Conservation (phyloP, 2,329 filamentous ascomycete genomes). For the Colletotrichum kahawae region DNA sequence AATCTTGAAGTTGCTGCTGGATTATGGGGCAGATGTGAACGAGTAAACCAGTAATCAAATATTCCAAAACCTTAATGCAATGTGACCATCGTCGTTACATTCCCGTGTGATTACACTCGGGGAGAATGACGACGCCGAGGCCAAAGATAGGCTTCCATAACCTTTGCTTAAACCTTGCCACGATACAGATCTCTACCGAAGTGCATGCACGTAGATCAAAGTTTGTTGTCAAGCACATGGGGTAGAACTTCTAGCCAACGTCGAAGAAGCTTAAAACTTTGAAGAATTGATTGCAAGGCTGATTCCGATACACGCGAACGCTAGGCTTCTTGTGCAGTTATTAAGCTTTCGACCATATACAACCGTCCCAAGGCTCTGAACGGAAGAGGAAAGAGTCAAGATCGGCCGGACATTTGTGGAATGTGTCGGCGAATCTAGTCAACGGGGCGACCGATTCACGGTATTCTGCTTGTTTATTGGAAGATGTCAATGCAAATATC, state of each 20-base stretch:
- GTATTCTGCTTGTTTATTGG: not conserved
- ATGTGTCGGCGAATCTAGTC: not conserved
- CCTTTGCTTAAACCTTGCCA: not conserved
- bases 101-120: fast-evolving
- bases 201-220: not conserved
- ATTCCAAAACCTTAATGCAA: not conserved
- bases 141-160: not conserved
- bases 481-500: not conserved
- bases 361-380: not conserved
- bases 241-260: not conserved
- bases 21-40: not conserved
- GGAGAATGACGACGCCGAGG: not conserved
- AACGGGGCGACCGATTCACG: not conserved
- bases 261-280: not conserved
- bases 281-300: not conserved
- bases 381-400: not conserved
- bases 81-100: not conserved
- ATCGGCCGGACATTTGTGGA: not conserved
- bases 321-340: not conserved
- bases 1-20: not conserved
- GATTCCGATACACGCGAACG: not conserved
- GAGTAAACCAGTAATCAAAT: not conserved
- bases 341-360: not conserved
- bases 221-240: not conserved
- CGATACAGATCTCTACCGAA: not conserved